Evolutionary conservation across 306 rosid genomes (phyloP), one percentile per base, ranked within the genome.

Genomic region (Chamaecrista fasciculata): DNA sequence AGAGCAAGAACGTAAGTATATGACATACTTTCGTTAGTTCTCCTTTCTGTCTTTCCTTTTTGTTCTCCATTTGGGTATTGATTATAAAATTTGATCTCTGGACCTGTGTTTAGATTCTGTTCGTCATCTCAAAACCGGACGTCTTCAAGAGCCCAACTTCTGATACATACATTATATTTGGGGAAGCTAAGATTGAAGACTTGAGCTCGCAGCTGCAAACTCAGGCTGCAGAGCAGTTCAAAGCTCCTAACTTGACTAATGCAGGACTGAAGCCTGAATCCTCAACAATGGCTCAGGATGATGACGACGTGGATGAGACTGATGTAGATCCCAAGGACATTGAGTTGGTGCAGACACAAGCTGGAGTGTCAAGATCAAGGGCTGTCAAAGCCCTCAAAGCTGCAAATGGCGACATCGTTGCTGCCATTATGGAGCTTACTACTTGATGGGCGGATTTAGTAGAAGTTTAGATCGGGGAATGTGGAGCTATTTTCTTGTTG

Each of bases 141-240:
- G 97, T 91, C 18, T 91, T 91, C 78, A 89, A 91, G 81, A 91
- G 97, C 75, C 97, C 97, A 15, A 85, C 94, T 4, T 87, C 97
- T 1, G 96, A 92, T 31, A 89, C 97, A 21, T 89, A 87, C 75
- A 83, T 91, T 19, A 81, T 91, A 67, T 91, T 91, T 1, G 96
- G 96, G 36, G 97, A 92, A 83, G 97, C 95, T 21, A 91, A 89
- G 81, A 89, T 92, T 7, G 96, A 92, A 79, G 96, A 92, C 74
- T 78, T 89, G 84, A 92, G 95, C 79, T 92, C 96, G 15, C 92
- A 89, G 73, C 85, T 92, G 40, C 96, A 92, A 63, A 82, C 84
- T 29, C 96, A 92, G 81, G 97, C 97, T 6, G 97, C 97, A 8
- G 96, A 91, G 85, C 97, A 89, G 85, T 92, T 92, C 62, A 91